phyloP scores from a whole-genome alignment of 2,329 filamentous ascomycete species.

The Cladophialophora bantiana region DNA sequence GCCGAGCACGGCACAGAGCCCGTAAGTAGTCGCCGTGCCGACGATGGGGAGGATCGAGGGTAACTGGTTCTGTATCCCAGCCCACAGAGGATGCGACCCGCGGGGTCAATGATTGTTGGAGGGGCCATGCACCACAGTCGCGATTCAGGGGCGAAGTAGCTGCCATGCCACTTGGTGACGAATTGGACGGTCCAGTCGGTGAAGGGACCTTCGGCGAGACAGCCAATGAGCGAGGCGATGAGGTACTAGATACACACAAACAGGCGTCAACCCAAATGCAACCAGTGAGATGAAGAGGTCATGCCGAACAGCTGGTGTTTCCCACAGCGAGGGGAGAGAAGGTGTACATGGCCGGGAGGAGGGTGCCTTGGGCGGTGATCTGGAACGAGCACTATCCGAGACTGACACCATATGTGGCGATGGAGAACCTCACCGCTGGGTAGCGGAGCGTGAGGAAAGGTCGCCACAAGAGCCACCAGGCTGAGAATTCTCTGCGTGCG shows the following conservation, averaged over 20 bases:
- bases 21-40: constrained; percentile 22
- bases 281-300: constrained; percentile 56
- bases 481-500: no score
- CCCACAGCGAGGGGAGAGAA: constrained; percentile 15
- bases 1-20: constrained; percentile 18
- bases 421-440: no score
- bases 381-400: no score
- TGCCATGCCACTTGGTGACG: constrained; percentile 83
- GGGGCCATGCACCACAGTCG: constrained; percentile 84
- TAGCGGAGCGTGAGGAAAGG: no score
- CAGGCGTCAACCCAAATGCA: neutral
- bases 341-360: constrained; percentile 20
- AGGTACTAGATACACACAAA: constrained; percentile 48
- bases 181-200: constrained; percentile 81
- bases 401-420: no score
- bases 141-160: constrained; percentile 92
- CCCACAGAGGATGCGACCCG: constrained; percentile 81
- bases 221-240: constrained; percentile 84
- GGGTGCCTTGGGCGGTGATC: constrained; percentile 12
- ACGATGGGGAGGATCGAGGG: constrained; percentile 17
- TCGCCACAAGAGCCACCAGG: no score
- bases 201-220: constrained; percentile 82
- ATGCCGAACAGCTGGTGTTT: constrained; percentile 21
- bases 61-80: constrained; percentile 13
- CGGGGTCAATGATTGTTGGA: constrained; percentile 75